Evolutionary conservation across 2,329 filamentous ascomycete genomes (phyloP), one percentile per base, ranked within the genome.

Genomic region (Colletotrichum destructivum): DNA sequence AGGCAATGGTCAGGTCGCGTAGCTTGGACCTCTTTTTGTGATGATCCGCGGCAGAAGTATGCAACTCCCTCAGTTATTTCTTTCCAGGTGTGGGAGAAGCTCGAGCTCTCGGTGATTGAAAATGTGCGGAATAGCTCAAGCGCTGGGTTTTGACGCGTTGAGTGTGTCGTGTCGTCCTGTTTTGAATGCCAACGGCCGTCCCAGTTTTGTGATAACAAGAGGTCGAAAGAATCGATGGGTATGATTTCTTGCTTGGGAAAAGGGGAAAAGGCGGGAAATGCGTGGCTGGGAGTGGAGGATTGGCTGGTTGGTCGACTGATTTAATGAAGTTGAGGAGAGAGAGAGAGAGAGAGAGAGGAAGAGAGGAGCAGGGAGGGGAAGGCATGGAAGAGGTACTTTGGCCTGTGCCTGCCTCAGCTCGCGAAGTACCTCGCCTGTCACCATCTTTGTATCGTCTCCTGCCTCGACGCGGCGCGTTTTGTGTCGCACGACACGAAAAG

Each of bases 11-110:
- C 56, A n/a, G 46, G 63, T 54, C 40, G 42, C 63, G 65, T 42
- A 54, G 68, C 68, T 71, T 71, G 64, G 68, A 62, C 68, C 68
- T 62, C 51, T 62, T 62, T 62, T 26, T 40, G 46, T 62, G 31
- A 47, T 70, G 56, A 70, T 70, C 49, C 68, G 68, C 55, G 55
- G 49, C 62, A 70, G 31, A 62, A 62, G 42, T 46, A 69, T 69
- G 52, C 61, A 59, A 64, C 18, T 46, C 54, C 38, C 44, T 68
- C 38, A 46, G 18, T 57, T 71, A 42, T 38, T 46, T 38, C 62
- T 15, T 35, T 54, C 64, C 62, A 70, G 55, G 49, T 70, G 67
- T 54, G 61, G 42, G 52, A 52, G 35, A 46, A 40, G 54, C n/a
- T 56, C 38, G 21, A n/a, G 35, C 26, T 56, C n/a, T 56, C 35